Evolutionary conservation across 768 basidiomycete species (phyloP).

Genomic region (Termitomyces sp.): DNA sequence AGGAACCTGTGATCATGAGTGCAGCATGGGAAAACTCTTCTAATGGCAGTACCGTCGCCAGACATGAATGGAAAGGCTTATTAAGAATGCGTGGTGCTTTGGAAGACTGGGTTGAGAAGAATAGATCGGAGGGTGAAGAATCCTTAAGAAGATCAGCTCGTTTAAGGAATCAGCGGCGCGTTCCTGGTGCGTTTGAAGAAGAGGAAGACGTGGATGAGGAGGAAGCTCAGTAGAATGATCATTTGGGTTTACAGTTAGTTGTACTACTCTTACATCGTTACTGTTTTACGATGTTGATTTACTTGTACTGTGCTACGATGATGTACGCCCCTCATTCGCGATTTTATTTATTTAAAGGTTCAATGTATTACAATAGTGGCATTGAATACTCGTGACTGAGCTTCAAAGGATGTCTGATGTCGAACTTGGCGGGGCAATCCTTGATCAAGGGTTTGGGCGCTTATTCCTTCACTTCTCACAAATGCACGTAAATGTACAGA

Average conservation of each 20-base stretch:
- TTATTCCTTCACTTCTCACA: neutral
- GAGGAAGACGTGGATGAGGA: conserved; percentile 11
- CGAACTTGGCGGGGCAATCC: neutral
- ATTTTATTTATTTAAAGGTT: too few relatives aligned
- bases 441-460: neutral
- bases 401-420: neutral
- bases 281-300: neutral
- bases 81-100: conserved; percentile 60
- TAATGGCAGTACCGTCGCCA: conserved; percentile 73
- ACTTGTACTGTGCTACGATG: neutral
- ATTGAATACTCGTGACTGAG: neutral
- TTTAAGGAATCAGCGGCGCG: conserved; percentile 6
- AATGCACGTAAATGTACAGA: conserved; percentile 15
- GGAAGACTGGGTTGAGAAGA: conserved; percentile 72
- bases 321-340: neutral
- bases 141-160: conserved; percentile 19
- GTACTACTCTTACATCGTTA: neutral
- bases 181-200: conserved; percentile 18
- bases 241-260: neutral
- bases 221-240: conserved; percentile 1
- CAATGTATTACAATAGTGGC: too few relatives aligned
- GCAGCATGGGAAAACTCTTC: conserved; percentile 76
- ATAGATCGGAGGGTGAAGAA: conserved; percentile 18
- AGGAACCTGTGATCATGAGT: conserved; percentile 90
- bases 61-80: conserved; percentile 96